These are phyloP conservation scores for Dothidotthia symphoricarpi DNA, from an alignment of 2,329 filamentous ascomycete genomes.

Conservation along the genomic window DNA sequence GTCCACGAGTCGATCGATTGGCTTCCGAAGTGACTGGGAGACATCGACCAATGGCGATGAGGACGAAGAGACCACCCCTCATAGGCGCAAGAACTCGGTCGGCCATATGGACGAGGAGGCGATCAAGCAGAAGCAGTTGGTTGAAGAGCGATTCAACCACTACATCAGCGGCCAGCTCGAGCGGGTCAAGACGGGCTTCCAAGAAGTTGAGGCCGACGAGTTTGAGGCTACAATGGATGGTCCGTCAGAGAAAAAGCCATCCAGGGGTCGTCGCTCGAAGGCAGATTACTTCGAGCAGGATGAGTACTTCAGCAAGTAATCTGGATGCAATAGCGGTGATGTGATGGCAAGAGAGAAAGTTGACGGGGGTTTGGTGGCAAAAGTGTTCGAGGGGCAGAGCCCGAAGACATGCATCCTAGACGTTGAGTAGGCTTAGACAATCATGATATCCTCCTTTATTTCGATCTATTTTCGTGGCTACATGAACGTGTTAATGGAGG, in stretches of 20 bases:
- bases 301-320: conserved; percentile 26
- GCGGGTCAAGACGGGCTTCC: conserved; percentile 63
- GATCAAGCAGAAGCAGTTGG: conserved; percentile 37
- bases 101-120: conserved; percentile 55
- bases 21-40: conserved; percentile 73
- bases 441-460: conserved; percentile 1
- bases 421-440: conserved; percentile 23
- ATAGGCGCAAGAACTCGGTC: conserved; percentile 48
- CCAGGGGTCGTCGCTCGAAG: conserved; percentile 25
- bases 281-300: conserved; percentile 34
- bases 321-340: not conserved
- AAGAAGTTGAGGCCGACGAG: conserved; percentile 59
- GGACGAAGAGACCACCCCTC: conserved; percentile 30
- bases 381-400: conserved; percentile 8
- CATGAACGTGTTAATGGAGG: no score
- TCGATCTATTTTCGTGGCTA: no score
- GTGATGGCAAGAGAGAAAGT: not conserved
- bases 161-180: conserved; percentile 82
- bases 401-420: conserved; percentile 16
- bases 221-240: conserved; percentile 59
- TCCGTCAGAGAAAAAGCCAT: conserved; percentile 18
- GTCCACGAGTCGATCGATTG: conserved; percentile 80
- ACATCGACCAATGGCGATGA: conserved; percentile 40
- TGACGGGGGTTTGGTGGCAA: conserved; percentile 3
- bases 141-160: conserved; percentile 65